Evolutionary conservation across 2,329 filamentous ascomycete species (phyloP), one percentile per base, ranked within the genome.

Genomic region (Colletotrichum incanum): DNA sequence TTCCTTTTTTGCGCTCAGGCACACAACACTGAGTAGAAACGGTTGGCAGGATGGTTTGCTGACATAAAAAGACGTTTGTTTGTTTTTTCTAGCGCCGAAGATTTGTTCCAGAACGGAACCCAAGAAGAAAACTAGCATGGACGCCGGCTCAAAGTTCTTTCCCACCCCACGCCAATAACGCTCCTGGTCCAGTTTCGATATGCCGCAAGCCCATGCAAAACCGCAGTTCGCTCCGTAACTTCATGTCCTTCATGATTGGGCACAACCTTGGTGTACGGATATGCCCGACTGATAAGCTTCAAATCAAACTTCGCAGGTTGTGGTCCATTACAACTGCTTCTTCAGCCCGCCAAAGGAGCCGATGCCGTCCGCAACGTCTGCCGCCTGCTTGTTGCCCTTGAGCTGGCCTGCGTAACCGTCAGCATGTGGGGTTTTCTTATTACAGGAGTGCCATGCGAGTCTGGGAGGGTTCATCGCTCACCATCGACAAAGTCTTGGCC

Each of bases 401-500:
- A 83, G 78, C 60, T 82, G 77, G 54, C 76, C 82, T 82, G 55
- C 9, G 45, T 23, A 23, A 34, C 28, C 34, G 31, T 64, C 34
- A 65, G 37, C 26, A 12, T n/a, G 43, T 3, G 5, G 18, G 1
- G 11, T n/a, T 12, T 12, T 2, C 6, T 18, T 26, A 18, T 2
- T 14, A 16, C 23, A 14, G 14, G 2, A 43, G 37, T 7, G 41
- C 11, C 34, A 4, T 41, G 28, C 52, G 34, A 63, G 47, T 8
- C 9, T 8, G 18, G 7, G 58, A 34, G 23, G n/a, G n/a, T 8
- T 18, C 12, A 28, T 49, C 26, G 34, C 78, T 76, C 67, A 83
- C 82, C 77, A 66, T 78, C 79, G 4, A 80, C 58, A 71, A 83
- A 84, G 73, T 83, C 82, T 69, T 83, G 73, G 23, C 82, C 82